These are phyloP conservation scores for Penicillium lagena DNA, from an alignment of 495 filamentous ascomycete genomes.

Conservation along the genomic window DNA sequence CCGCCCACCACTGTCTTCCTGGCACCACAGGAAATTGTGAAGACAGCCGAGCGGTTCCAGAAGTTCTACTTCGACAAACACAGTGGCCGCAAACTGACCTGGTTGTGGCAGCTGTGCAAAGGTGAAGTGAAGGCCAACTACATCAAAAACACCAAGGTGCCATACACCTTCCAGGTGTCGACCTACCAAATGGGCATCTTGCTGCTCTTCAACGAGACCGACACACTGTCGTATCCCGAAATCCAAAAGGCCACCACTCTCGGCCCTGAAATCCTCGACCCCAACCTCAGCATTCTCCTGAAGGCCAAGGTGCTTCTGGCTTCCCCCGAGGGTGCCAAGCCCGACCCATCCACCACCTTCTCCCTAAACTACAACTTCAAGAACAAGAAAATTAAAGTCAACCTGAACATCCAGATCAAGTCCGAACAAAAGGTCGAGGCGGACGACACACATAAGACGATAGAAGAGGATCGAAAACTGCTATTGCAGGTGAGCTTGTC, in stretches of 20 bases:
- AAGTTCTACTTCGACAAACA: slow-evolving; percentile 95
- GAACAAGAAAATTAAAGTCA: slow-evolving; percentile 94
- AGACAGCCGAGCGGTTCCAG: slow-evolving; percentile 82
- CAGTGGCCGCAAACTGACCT: slow-evolving; percentile 89
- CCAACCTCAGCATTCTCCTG: slow-evolving; percentile 72
- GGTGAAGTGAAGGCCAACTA: slow-evolving; percentile 95
- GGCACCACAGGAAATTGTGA: slow-evolving; percentile 75
- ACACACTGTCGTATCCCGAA: slow-evolving; percentile 79
- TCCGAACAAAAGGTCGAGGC: slow-evolving; percentile 91
- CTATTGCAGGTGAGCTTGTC: slow-evolving; percentile 78
- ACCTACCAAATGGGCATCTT: slow-evolving; percentile 97
- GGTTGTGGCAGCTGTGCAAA: slow-evolving; percentile 98
- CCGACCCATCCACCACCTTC: slow-evolving; percentile 69
- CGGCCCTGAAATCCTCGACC: slow-evolving; percentile 73
- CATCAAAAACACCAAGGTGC: slow-evolving; percentile 76
- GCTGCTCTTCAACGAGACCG: slow-evolving; percentile 89
- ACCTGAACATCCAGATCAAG: slow-evolving; percentile 91
- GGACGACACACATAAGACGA: slow-evolving; percentile 97
- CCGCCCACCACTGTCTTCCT: slow-evolving; percentile 80
- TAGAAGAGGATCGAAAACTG: slow-evolving; percentile 95
- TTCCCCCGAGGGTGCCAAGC: slow-evolving; percentile 63
- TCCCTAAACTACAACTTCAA: slow-evolving; percentile 90
- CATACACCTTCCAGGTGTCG: slow-evolving; percentile 96
- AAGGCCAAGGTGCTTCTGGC: slow-evolving; percentile 83
- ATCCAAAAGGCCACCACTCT: slow-evolving; percentile 76